Base-by-base conservation (phyloP, 2,329 filamentous ascomycete genomes). In the Arthrinium phaeospermum region DNA sequence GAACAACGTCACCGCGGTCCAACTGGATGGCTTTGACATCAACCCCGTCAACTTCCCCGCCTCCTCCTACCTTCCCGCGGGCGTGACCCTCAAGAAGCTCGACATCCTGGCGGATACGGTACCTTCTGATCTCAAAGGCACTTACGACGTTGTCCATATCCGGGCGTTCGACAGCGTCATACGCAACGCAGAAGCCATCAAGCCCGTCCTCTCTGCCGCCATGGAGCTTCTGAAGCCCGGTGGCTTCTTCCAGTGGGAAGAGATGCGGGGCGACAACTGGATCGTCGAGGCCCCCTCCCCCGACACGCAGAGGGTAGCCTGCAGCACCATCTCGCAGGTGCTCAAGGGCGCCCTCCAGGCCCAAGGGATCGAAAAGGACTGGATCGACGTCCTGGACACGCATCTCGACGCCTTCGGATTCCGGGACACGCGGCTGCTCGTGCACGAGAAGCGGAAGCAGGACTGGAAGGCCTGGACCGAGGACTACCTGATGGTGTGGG, bases 391-490 rank as follows among this genome's bases (percentile, higher is more conserved):
- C 7, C 67, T 76, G 34, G 73, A 73, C 49, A 27, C 34, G 13
- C 73, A 74, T 37, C 46, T 76, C 0, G 37, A 57, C 27, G 27
- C 51, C 6, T 57, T 22, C 51, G 51, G 51, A 5, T 57, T 57
- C 51, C 27, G 19, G 51, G 8, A 34, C 51, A 14, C 30, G 51
- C 37, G 37, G 37, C 37, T 41, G 37, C 37, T 41, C 37, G 51
- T 19, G 27, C 27, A 34, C 8, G 37, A 41, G 37, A 41, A 71
- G 10, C 71, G 72, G 1, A 73, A 67, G 47, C 71, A 73, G 34
- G 77, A 78, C 27, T 72, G 73, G 6, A 79, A 77, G 71, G 76
- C 64, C 30, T 79, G 75, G 76, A 78, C 78, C 0, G 77, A 79
- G 3, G 72, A 79, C 46, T 77, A 76, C 49, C 53, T 79, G 19